phyloP scores from a whole-genome alignment of 192 early-diverging fungal genomes.

The Mortierella claussenii region DNA sequence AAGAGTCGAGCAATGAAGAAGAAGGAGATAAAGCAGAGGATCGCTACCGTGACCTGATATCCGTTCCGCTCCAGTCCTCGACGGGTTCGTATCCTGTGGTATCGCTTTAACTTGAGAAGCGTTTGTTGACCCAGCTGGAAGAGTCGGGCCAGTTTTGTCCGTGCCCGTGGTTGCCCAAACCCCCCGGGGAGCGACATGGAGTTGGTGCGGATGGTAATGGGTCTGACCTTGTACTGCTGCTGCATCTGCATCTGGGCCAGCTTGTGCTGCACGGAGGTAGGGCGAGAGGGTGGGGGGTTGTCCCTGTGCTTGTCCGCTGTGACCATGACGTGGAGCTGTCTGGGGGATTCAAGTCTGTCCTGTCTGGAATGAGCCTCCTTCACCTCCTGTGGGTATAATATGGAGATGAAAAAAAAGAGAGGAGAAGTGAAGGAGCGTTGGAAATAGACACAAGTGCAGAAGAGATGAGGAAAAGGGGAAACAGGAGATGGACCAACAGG shows the following conservation, averaged over 20 bases:
- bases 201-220: slow-evolving; percentile 48
- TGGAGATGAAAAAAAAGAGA: not conserved
- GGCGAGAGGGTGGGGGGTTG: slow-evolving; percentile 11
- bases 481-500: not conserved
- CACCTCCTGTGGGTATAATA: not conserved
- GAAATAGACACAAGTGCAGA: not conserved
- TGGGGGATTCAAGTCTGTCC: too few species aligned
- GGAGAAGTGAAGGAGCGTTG: not conserved
- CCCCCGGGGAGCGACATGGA: slow-evolving; percentile 24
- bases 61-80: slow-evolving; percentile 40
- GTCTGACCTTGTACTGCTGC: slow-evolving; percentile 39
- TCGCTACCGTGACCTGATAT: slow-evolving; percentile 11
- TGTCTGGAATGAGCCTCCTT: too few species aligned
- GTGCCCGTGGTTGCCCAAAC: slow-evolving; percentile 22
- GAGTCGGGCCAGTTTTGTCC: slow-evolving; percentile 3
- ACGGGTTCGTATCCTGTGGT: slow-evolving; percentile 38
- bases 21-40: slow-evolving; percentile 12
- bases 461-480: not conserved
- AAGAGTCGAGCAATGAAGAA: slow-evolving; percentile 17
- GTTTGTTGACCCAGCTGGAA: slow-evolving; percentile 23
- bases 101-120: slow-evolving; percentile 23
- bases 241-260: slow-evolving; percentile 7
- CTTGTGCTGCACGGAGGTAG: slow-evolving; percentile 27
- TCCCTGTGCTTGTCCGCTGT: not conserved
- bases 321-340: not conserved